Conservation (phyloP, 1,284 basidiomycete species). For the Cryptococcus amylolentus region DNA sequence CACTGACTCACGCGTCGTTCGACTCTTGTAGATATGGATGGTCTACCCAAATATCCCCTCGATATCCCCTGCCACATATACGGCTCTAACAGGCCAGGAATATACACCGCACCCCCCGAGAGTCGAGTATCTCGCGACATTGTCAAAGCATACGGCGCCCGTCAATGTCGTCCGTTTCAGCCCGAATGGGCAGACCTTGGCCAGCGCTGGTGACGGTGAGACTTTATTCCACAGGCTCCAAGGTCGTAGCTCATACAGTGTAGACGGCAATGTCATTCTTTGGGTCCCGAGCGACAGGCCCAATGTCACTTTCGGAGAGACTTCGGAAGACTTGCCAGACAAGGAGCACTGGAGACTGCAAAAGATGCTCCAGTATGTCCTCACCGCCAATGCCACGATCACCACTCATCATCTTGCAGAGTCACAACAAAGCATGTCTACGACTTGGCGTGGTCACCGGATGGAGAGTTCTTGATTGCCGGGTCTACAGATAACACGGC, state of each 20-base stretch:
- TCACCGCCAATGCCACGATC: neutral
- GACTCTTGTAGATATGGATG: conserved; percentile 72
- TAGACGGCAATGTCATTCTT: conserved; percentile 94
- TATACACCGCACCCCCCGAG: conserved; percentile 66
- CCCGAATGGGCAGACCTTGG: conserved; percentile 88
- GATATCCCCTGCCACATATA: conserved; percentile 51
- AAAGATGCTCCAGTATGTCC: conserved; percentile 71
- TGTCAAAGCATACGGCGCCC: conserved; percentile 86
- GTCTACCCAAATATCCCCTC: conserved; percentile 84
- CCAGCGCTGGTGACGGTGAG: conserved; percentile 91
- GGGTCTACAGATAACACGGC: conserved; percentile 97
- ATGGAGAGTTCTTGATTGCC: conserved; percentile 86
- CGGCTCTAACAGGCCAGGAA: conserved; percentile 56
- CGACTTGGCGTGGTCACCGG: conserved; percentile 95
- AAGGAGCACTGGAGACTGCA: conserved; percentile 95
- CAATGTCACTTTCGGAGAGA: conserved; percentile 71
- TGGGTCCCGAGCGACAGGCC: conserved; percentile 82
- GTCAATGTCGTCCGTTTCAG: conserved; percentile 97
- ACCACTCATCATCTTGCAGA: conserved; percentile 17
- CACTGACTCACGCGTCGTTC: neutral
- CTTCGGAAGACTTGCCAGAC: conserved; percentile 75
- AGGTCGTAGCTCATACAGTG: conserved; percentile 2
- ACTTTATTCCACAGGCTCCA: conserved; percentile 10
- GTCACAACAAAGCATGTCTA: conserved; percentile 88
- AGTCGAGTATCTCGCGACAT: conserved; percentile 91